Conservation (phyloP, 2,329 filamentous ascomycete species). For the Cladophialophora psammophila region DNA sequence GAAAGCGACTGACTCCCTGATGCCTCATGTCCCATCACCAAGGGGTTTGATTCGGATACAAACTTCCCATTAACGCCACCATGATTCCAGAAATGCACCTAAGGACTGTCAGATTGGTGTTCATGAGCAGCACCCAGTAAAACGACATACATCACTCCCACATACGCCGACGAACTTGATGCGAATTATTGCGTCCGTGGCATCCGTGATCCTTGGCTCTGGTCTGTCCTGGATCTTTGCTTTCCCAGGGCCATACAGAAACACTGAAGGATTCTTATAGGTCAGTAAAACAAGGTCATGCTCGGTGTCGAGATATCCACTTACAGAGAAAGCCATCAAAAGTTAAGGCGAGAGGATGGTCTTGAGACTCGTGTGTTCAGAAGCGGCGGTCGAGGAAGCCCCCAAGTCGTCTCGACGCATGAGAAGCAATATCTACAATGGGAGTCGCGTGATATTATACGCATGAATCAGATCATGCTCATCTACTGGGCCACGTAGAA, state of each 20-base stretch:
- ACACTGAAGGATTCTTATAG: conserved; percentile 50
- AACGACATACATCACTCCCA: conserved; percentile 47
- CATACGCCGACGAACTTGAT: conserved; percentile 56
- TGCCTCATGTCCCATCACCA: conserved; percentile 49
- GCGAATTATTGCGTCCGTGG: conserved; percentile 52
- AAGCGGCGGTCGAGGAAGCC: not conserved
- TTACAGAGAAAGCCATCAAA: conserved; percentile 20
- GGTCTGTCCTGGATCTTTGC: conserved; percentile 50
- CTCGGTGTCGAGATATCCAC: not conserved
- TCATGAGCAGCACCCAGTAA: not conserved
- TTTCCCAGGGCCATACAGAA: conserved; percentile 51
- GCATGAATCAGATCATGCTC: conserved; percentile 17
- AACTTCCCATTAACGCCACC: conserved; percentile 46
- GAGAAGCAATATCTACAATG: not conserved
- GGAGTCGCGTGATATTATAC: conserved; percentile 5
- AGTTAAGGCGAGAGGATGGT: not conserved
- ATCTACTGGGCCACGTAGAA: conserved; percentile 7
- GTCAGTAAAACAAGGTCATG: conserved; percentile 1
- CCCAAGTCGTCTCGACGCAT: not conserved
- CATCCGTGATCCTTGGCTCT: conserved; percentile 47
- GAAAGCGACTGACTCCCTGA: conserved; percentile 9
- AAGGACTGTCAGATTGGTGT: conserved; percentile 9
- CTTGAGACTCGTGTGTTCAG: not conserved
- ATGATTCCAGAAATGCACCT: conserved; percentile 52
- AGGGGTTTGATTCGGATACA: conserved; percentile 41